Evolutionary conservation across 2,329 filamentous ascomycete species (phyloP).

Genomic region (Trichoderma polysporum): DNA sequence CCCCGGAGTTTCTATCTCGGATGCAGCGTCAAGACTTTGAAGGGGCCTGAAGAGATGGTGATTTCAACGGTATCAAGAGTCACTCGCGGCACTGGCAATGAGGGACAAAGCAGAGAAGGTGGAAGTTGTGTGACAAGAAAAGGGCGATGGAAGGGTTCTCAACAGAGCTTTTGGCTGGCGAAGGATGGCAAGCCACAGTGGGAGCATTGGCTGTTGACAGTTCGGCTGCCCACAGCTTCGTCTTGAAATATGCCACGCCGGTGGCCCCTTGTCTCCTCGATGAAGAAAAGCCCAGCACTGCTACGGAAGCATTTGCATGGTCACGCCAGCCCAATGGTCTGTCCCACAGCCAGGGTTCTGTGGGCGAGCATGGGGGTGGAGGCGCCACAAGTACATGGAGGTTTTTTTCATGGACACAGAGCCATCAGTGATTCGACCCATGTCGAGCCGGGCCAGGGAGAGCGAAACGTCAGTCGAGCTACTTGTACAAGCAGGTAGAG

Average conservation of each 20-base stretch:
- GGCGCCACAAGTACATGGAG: slow-evolving; percentile 14
- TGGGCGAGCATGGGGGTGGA: slow-evolving; percentile 20
- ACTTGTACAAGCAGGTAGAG: slow-evolving; percentile 3
- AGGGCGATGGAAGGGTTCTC: slow-evolving; percentile 10
- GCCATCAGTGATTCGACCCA: slow-evolving; percentile 19
- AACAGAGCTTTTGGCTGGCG: slow-evolving; percentile 3
- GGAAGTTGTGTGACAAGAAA: slow-evolving; percentile 7
- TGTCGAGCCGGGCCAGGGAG: slow-evolving; percentile 7
- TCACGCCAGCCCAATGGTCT: slow-evolving; percentile 21
- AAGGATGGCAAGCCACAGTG: slow-evolving; percentile 19
- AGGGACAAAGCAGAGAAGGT: background rate
- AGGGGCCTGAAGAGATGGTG: background rate
- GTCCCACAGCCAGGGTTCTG: slow-evolving; percentile 16
- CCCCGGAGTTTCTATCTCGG: background rate
- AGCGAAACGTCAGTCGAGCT: slow-evolving; percentile 19
- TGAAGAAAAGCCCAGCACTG: slow-evolving; percentile 10
- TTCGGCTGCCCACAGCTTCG: slow-evolving; percentile 14
- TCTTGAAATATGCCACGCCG: slow-evolving; percentile 18
- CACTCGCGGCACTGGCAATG: slow-evolving; percentile 13
- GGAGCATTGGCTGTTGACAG: slow-evolving; percentile 18
- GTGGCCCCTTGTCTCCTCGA: slow-evolving; percentile 12
- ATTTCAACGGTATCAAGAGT: background rate
- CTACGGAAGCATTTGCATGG: slow-evolving; percentile 17
- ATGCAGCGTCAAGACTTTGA: background rate
- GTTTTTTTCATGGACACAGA: slow-evolving; percentile 17